Conservation (phyloP, 225 moss, liverwort and hornwort species). For the Antitrichia curtipendula region DNA sequence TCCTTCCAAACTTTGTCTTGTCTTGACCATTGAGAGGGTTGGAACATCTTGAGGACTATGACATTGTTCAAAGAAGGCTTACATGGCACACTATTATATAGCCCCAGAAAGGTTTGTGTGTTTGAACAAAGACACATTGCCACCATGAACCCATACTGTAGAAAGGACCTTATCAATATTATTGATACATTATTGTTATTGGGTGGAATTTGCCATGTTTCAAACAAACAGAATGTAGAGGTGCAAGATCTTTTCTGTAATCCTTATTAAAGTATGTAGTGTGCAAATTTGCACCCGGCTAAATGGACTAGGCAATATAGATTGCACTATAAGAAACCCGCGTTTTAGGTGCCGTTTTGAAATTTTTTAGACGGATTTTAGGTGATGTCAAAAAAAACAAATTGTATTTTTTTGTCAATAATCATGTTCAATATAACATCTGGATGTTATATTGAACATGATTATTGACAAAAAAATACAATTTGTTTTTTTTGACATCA, state of each 20-base stretch:
- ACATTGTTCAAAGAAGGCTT: background rate
- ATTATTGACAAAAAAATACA: no score
- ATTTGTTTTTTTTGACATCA: no score
- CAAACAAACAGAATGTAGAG: background rate
- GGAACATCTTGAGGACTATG: rapidly evolving
- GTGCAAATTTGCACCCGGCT: background rate
- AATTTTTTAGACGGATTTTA: no score
- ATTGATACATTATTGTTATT: background rate
- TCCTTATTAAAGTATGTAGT: background rate
- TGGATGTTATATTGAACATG: no score
- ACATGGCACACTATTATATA: background rate
- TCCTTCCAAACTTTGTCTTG: background rate
- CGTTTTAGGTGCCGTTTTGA: no score
- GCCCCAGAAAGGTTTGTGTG: rapidly evolving
- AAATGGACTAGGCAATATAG: rapidly evolving
- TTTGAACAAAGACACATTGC: background rate
- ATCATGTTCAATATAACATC: no score
- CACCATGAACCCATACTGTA: background rate
- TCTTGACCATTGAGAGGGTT: background rate
- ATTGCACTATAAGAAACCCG: no score
- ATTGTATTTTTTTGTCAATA: no score
- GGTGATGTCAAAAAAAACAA: no score
- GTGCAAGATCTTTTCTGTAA: background rate
- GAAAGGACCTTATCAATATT: background rate
- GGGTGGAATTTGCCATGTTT: background rate